phyloP scores from a whole-genome alignment of 2,329 filamentous ascomycete genomes.

The Beauveria sp. region DNA sequence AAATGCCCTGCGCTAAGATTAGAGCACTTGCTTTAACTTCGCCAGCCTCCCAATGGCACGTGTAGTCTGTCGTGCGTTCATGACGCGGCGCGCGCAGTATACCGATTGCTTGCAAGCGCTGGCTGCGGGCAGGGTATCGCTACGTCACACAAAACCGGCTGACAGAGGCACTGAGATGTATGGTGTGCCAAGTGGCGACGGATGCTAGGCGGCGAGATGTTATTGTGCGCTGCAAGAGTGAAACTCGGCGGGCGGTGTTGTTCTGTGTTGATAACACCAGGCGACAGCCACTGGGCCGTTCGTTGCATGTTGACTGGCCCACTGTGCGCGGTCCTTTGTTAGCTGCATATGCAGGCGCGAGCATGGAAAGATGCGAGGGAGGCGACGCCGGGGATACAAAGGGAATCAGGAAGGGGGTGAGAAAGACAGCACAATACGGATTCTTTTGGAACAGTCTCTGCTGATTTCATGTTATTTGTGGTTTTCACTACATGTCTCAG shows the following conservation, averaged over 20 bases:
- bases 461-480: too few species aligned
- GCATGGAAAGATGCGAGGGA: background rate
- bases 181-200: background rate
- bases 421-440: background rate
- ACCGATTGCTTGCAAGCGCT: background rate
- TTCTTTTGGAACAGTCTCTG: too few species aligned
- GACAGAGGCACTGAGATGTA: background rate
- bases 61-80: background rate
- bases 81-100: background rate
- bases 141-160: background rate
- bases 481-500: too few species aligned
- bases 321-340: background rate
- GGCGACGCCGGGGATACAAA: background rate
- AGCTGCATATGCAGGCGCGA: background rate
- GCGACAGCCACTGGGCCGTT: background rate
- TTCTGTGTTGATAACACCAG: background rate
- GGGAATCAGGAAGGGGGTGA: background rate
- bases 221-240: background rate
- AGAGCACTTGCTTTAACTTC: background rate
- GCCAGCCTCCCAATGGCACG: background rate
- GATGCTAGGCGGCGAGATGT: background rate
- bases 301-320: background rate
- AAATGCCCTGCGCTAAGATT: background rate
- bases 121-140: background rate
- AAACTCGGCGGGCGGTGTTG: background rate